phyloP scores from a whole-genome alignment of 2,329 filamentous ascomycete genomes.

The Claviceps sp. region DNA sequence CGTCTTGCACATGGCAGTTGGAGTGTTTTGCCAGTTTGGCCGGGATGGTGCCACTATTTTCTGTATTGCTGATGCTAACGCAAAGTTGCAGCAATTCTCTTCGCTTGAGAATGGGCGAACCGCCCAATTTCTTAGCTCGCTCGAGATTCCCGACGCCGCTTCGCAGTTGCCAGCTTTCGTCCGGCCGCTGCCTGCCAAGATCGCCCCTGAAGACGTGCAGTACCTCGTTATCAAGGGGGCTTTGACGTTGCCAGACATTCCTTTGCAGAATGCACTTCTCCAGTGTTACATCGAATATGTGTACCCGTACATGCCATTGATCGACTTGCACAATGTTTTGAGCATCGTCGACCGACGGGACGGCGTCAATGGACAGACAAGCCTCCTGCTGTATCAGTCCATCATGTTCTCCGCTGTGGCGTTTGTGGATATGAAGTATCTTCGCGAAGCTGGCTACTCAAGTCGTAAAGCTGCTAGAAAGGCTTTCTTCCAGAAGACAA shows the following conservation, averaged over 20 bases:
- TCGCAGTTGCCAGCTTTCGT: constrained; percentile 54
- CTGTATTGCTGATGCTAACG: not conserved
- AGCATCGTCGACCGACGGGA: constrained; percentile 50
- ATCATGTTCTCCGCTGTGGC: constrained; percentile 90
- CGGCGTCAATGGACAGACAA: constrained; percentile 57
- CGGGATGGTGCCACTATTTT: no score
- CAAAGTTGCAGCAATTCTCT: constrained; percentile 1
- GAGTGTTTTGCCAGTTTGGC: no score
- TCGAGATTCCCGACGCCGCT: constrained; percentile 31
- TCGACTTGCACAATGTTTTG: constrained; percentile 54
- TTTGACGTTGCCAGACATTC: constrained; percentile 55
- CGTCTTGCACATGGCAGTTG: not conserved
- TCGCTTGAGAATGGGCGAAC: constrained; percentile 25
- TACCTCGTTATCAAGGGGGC: constrained; percentile 79
- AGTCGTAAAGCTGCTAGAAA: constrained; percentile 73
- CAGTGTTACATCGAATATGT: constrained; percentile 79
- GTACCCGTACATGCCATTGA: constrained; percentile 83
- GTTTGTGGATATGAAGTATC: constrained; percentile 67
- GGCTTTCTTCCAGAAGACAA: constrained; percentile 77
- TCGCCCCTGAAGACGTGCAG: constrained; percentile 67
- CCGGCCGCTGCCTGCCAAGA: constrained; percentile 62
- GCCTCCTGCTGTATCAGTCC: constrained; percentile 80
- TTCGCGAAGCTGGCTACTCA: constrained; percentile 64
- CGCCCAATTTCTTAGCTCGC: constrained; percentile 30
- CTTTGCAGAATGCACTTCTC: constrained; percentile 67